A percentile compares a stretch with the other conserved stretches of the same genome.
Evolutionary conservation across 208 protist genomes (phyloP).

Genomic region (Trypanosomatidae sp.): DNA sequence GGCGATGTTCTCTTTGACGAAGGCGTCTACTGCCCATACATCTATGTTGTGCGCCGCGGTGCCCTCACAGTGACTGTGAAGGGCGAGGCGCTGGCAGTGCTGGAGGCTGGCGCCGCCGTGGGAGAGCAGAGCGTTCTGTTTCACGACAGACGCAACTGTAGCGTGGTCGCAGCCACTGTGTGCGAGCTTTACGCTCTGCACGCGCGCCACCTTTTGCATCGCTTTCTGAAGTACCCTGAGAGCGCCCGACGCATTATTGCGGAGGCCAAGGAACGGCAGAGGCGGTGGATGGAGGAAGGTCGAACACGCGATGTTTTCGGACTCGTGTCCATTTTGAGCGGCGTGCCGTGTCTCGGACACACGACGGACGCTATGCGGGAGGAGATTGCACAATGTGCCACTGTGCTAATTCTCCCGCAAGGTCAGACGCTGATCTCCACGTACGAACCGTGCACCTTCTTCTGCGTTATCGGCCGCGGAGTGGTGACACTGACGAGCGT

Average conservation of each 20-base stretch:
- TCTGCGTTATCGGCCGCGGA: constrained; percentile 81
- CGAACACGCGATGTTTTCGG: constrained; percentile 65
- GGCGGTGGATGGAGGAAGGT: constrained; percentile 68
- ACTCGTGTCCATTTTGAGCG: constrained; percentile 60
- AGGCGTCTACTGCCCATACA: constrained; percentile 61
- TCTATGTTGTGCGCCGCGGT: constrained; percentile 84
- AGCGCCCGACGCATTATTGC: constrained; percentile 40
- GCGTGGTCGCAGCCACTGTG: constrained; percentile 60
- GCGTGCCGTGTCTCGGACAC: constrained; percentile 84
- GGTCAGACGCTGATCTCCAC: constrained; percentile 38
- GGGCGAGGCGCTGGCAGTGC: constrained; percentile 55
- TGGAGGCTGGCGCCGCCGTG: constrained; percentile 71
- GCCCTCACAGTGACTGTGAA: constrained; percentile 62
- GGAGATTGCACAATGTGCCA: constrained; percentile 50
- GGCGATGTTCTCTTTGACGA: constrained; percentile 79
- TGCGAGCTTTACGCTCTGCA: constrained; percentile 87
- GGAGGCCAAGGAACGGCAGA: constrained; percentile 55
- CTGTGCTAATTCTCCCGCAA: constrained; percentile 47
- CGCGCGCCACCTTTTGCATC: constrained; percentile 41
- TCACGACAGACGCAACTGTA: constrained; percentile 72
- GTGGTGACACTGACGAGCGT: constrained; percentile 33
- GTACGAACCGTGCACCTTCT: constrained; percentile 51
- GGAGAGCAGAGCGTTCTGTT: constrained; percentile 85
- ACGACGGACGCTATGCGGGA: constrained; percentile 72
- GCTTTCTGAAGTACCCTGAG: constrained; percentile 62